Base-by-base conservation (phyloP, 2,329 filamentous ascomycete species). In the Mycosphaerelloides madeirae region DNA sequence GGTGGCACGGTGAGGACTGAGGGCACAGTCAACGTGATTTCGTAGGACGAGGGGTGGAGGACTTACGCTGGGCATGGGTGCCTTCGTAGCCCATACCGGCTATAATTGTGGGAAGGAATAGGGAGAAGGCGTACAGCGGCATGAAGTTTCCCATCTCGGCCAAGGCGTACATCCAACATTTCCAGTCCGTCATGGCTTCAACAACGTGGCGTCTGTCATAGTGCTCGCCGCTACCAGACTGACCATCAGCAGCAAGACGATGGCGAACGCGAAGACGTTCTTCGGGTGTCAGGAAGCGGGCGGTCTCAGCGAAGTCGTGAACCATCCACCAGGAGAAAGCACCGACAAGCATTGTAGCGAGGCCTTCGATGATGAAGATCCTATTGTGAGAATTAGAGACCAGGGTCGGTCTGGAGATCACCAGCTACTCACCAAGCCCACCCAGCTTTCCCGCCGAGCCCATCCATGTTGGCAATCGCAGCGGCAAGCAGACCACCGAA, bases 401-500 rank as follows among this genome's bases (percentile, higher is more conserved):
- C 11, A 11, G 28, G 39, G 11, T 31, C 7, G 16, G 15, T 9
- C 6, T 13, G n/a, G 15, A 4, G 5, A 8, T 29, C 22, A 25
- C 6, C 9, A 5, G 22, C 22, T 9, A 25, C 22, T 25, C 22
- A 25, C 68, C 67, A 71, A 0, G 65, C 65, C 68, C 68, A 57
- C n/a, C 50, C 53, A 6, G 41, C 31, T 19, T 73, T 67, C 1
- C 74, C 74, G 2, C 74, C 76, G 8, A 83, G 67, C 1, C 83
- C 83, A 46, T 81, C 70, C 81, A 88, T 85, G 38, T 81, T 74
- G 29, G 78, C 76, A 51, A 88, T 88, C 1, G 77, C 84, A 2
- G 83, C 83, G 0, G 85, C 84, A 3, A 88, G 73, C 1, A 88
- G 75, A 3, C 85, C 85, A 58, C 84, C 84, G 51, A 89, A 88